A percentile compares a stretch with the other conserved stretches of the same genome.
phyloP scores from a whole-genome alignment of 371 early-diverging fungal species.

The Phascolomyces articulosus region DNA sequence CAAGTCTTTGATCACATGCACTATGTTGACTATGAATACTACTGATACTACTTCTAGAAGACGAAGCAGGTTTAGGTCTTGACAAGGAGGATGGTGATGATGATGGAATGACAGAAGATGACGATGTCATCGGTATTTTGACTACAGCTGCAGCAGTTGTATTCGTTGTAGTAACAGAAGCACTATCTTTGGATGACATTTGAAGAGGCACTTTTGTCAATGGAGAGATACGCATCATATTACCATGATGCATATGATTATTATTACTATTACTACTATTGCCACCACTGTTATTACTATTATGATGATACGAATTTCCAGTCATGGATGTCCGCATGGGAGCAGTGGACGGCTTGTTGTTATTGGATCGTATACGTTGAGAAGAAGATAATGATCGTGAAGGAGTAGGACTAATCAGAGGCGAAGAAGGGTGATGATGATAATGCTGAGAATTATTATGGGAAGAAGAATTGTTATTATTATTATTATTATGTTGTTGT shows the following conservation, averaged over 20 bases:
- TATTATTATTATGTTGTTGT: too few species aligned
- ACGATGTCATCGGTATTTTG: not conserved
- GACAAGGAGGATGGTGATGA: not conserved
- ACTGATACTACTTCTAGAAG: not conserved
- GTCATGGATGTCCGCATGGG: not conserved
- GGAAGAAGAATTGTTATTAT: too few species aligned
- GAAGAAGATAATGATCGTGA: constrained; percentile 1
- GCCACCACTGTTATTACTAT: not conserved
- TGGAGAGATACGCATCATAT: not conserved
- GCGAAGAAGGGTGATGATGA: not conserved
- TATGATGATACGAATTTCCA: not conserved
- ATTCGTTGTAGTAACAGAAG: not conserved
- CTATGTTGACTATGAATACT: constrained; percentile 1
- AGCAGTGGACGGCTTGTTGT: not conserved
- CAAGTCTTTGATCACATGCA: not conserved
- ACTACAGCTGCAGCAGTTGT: not conserved
- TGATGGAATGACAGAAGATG: too few species aligned
- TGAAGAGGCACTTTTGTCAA: not conserved
- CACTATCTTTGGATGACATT: not conserved
- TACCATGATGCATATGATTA: not conserved
- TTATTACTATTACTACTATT: not conserved
- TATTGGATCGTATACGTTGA: not conserved
- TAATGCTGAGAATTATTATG: not conserved
- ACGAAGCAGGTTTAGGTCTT: not conserved
- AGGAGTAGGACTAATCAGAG: not conserved